Evolutionary conservation across 208 protist species (phyloP), one percentile per base, ranked within the genome.

Genomic region (Crithidia expoeki): DNA sequence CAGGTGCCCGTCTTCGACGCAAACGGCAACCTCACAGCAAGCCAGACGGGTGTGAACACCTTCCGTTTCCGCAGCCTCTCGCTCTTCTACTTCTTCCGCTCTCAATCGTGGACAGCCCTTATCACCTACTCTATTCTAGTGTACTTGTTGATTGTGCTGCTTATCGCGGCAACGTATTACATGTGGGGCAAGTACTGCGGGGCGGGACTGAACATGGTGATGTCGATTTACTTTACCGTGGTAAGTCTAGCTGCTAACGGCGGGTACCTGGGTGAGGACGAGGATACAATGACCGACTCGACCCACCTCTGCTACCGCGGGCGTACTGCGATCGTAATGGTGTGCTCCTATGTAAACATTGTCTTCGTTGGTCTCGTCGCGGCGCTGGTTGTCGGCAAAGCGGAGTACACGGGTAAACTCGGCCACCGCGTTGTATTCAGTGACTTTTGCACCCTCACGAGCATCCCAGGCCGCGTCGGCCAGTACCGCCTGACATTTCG

Each of bases 241-340:
- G 90, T 95, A 21, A 92, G 85, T 42, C 77, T 95, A 2, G 87
- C 90, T 25, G 90, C 90, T 7, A 95, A 95, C 49, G 90, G 90
- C 27, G 90, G 90, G 17, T 95, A 95, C 68, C 72, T 93, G 49
- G 90, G 90, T 38, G 90, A 95, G 66, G 84, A 85, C 52, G 60
- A 19, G 11, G 70, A 76, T 17, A 86, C 80, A 16, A 94, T 95
- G 88, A 64, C 75, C 0, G 70, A 90, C 50, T 80, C 90, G 5
- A 67, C 47, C 0, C 63, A 89, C 76, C 0, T 81, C 12, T 95
- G 90, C 80, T 95, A 91, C 71, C 58, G 71, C 17, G 88, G 88
- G 16, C 85, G 90, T 50, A 92, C 88, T 3, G 4, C 84, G 1
- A 75, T 94, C 59, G 90, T 95, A 17, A 93, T 90, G 86, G 36